Conservation (phyloP, 495 filamentous ascomycete genomes). For the Entonaema liquescens region DNA sequence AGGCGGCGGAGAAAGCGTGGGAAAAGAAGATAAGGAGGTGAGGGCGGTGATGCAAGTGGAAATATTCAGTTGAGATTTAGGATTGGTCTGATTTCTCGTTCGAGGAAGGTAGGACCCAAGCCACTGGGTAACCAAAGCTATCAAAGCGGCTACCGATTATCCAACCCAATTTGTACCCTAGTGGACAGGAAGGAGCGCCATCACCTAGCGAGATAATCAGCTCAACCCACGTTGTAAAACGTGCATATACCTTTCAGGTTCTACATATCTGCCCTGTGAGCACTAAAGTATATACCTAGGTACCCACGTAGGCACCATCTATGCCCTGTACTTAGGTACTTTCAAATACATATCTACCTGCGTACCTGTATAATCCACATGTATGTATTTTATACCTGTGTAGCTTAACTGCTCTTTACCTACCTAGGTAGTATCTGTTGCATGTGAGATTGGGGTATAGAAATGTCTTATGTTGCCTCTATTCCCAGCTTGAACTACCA, state of each 20-base stretch:
- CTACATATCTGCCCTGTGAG: too few species aligned
- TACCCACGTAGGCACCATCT: too few species aligned
- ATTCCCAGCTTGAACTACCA: neutral
- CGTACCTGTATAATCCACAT: neutral
- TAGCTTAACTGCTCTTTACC: neutral
- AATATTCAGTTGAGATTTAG: neutral
- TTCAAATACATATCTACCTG: too few species aligned
- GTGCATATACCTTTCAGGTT: neutral
- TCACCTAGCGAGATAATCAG: neutral
- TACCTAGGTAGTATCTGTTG: too few species aligned
- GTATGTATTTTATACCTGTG: neutral
- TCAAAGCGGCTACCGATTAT: neutral
- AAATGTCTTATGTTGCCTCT: neutral
- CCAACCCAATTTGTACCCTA: neutral
- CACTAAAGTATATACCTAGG: neutral
- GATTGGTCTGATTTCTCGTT: neutral
- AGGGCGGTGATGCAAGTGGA: neutral
- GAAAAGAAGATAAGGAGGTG: neutral
- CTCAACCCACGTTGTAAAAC: neutral
- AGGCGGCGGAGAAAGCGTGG: neutral
- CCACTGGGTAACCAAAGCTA: neutral
- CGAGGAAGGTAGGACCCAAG: constrained; percentile 6
- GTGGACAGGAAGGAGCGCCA: neutral
- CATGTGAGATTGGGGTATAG: neutral
- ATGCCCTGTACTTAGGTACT: too few species aligned